phyloP scores from a whole-genome alignment of 768 basidiomycete genomes.

The Kwoniella heveanensis region DNA sequence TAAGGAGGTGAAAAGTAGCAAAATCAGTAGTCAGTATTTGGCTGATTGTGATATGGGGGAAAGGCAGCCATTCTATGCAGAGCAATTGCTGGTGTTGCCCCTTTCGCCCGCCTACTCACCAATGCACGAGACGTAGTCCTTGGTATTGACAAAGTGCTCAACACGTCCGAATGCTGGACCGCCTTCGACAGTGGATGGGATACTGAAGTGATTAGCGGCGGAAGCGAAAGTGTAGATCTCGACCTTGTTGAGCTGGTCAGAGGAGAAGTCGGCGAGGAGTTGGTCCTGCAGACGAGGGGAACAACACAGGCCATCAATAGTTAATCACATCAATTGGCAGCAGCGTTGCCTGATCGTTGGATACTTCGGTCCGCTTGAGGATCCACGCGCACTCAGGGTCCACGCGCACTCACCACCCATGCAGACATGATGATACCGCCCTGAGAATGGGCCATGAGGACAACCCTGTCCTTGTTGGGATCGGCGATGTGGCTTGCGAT shows the following conservation, averaged over 20 bases:
- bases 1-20: too few species aligned
- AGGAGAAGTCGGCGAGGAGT: conserved; percentile 39
- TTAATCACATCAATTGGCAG: too few species aligned
- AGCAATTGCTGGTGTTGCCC: too few species aligned
- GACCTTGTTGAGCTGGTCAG: conserved; percentile 32
- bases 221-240: conserved; percentile 49
- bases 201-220: conserved; percentile 47
- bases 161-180: conserved; percentile 25
- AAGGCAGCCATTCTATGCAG: too few species aligned
- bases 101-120: too few species aligned
- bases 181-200: conserved; percentile 9
- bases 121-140: conserved; percentile 40
- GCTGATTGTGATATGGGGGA: too few species aligned
- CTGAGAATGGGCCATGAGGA: conserved; percentile 48
- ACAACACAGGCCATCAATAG: too few species aligned
- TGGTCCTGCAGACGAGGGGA: too few species aligned
- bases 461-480: conserved; percentile 32
- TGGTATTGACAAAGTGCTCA: conserved; percentile 46
- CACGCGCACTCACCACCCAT: conserved; percentile 36
- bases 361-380: too few species aligned
- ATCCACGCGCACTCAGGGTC: too few species aligned
- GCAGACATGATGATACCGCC: conserved; percentile 45
- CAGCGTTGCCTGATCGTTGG: too few species aligned
- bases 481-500: conserved; percentile 28
- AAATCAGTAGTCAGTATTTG: too few species aligned